Base-by-base conservation (phyloP, 2,329 filamentous ascomycete genomes). In the Pestalotiopsis sp. region DNA sequence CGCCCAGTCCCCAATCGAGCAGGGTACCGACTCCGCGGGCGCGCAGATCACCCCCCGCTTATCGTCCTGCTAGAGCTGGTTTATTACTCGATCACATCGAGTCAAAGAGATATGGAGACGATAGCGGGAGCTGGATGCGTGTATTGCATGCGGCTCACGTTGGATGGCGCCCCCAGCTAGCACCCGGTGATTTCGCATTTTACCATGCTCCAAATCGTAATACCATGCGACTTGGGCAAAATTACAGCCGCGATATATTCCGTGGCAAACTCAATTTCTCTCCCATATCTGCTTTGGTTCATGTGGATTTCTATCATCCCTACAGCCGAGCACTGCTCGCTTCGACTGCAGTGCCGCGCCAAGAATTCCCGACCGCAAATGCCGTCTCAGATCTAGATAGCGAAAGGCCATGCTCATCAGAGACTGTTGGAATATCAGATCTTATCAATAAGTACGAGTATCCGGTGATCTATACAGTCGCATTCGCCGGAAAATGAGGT, bases 81-180 rank as follows among this genome's bases (percentile, higher is more conserved):
- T 20, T 62, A 66, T 69, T 69, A 67, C 66, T 69, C 65, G 68
- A 69, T 69, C 39, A 49, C 31, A 69, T 69, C 68, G 68, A 69
- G 68, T 59, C 59, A 62, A 62, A 52, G 45, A 52, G 45, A 52
- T 52, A 52, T 52, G 45, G 45, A 23, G 45, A 52, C 45, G 45
- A 52, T 52, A 52, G 45, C 31, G 45, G 45, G 20, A 49, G n/a
- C 41, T 14, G 41, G 14, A 14, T 49, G 14, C 41, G n/a, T 14
- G 4, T 7, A 14, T 14, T n/a, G 41, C 17, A 52, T 52, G 45
- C 45, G 45, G 45, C 45, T 52, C 45, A 52, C 45, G 17, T 7
- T 52, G 14, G n/a, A n/a, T 45, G 13, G 41, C 7, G 17, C 45
- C 17, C 17, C 17, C 45, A 52, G 45, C 7, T 52, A 52, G 17